These are phyloP conservation scores for Carpinus fangiana DNA, from an alignment of 306 rosid species.

Conservation along the genomic window DNA sequence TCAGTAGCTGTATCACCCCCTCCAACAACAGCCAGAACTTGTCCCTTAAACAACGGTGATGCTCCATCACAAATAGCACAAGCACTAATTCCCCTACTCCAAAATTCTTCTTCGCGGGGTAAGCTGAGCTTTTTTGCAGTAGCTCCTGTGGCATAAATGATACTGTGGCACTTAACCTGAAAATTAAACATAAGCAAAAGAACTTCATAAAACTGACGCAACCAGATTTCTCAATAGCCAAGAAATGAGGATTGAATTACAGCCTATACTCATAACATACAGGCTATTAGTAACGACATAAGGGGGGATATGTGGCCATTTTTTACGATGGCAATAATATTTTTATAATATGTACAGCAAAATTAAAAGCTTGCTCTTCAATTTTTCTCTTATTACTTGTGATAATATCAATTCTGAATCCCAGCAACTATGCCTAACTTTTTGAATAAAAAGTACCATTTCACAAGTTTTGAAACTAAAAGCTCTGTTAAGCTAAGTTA, in stretches of 20 bases:
- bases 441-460: neutral
- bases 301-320: neutral
- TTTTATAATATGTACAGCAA: neutral
- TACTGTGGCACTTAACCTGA: slow-evolving; percentile 80
- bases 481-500: neutral
- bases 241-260: neutral
- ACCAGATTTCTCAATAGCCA: neutral
- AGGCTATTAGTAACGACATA: neutral
- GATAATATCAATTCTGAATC: neutral
- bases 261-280: neutral
- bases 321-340: neutral
- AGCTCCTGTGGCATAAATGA: slow-evolving; percentile 90
- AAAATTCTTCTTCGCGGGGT: slow-evolving; percentile 95
- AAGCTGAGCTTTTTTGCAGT: slow-evolving; percentile 81
- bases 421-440: neutral
- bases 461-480: neutral
- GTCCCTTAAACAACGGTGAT: slow-evolving; percentile 91
- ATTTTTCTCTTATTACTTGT: neutral
- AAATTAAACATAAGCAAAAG: slow-evolving; percentile 26
- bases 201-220: slow-evolving; percentile 15
- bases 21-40: slow-evolving; percentile 92
- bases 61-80: slow-evolving; percentile 99
- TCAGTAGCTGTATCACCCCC: slow-evolving; percentile 98
- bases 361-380: neutral
- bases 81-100: slow-evolving; percentile 99